Percentiles rank a stretch among this genome's conserved stretches.
Evolutionary conservation across 306 rosid genomes (phyloP).

Genomic region (Geum urbanum): DNA sequence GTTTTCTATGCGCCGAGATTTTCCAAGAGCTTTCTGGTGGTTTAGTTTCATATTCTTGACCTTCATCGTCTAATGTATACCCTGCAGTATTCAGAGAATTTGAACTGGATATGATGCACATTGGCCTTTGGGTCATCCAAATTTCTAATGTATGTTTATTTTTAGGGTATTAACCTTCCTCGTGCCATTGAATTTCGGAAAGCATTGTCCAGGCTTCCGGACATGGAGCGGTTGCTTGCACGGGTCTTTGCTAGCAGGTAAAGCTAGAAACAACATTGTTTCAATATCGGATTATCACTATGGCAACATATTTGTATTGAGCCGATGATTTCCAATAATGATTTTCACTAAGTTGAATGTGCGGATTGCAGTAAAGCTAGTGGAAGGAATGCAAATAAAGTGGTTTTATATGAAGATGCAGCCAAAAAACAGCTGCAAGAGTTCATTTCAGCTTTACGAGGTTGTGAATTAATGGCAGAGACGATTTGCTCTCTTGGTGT

Average conservation of each 20-base stretch:
- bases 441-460: slow-evolving; percentile 70
- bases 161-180: slow-evolving; percentile 75
- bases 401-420: slow-evolving; percentile 84
- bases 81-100: background rate
- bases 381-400: slow-evolving; percentile 84
- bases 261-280: slow-evolving; percentile 23
- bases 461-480: slow-evolving; percentile 77
- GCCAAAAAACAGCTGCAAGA: slow-evolving; percentile 79
- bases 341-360: slow-evolving; percentile 28
- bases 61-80: background rate
- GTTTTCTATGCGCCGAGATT: background rate
- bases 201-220: slow-evolving; percentile 59
- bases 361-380: slow-evolving; percentile 61
- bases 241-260: slow-evolving; percentile 72
- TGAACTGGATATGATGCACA: background rate
- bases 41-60: background rate
- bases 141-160: slow-evolving; percentile 23
- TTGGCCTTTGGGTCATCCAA: background rate
- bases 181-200: slow-evolving; percentile 64
- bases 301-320: slow-evolving; percentile 11
- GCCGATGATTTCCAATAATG: slow-evolving; percentile 20
- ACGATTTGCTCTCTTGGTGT: slow-evolving; percentile 62
- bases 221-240: slow-evolving; percentile 87
- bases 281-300: slow-evolving; percentile 5
- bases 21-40: background rate